These are phyloP conservation scores for Rehmannia glutinosa DNA, from an alignment of 257 asterid species.

Conservation along the genomic window DNA sequence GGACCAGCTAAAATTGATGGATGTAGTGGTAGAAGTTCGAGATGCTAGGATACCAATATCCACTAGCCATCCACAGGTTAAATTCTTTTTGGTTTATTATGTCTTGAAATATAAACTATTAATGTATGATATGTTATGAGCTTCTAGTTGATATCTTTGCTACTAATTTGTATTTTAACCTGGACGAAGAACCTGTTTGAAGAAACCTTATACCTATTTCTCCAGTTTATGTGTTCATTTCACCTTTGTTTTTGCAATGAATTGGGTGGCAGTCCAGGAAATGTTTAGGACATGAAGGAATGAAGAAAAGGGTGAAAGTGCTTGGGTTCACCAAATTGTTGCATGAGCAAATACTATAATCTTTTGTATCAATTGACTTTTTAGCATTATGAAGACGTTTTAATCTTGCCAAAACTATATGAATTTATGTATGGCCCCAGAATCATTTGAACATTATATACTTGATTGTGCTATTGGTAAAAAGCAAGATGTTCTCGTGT, in stretches of 20 bases:
- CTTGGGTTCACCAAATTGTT: neutral
- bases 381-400: neutral
- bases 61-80: conserved; percentile 86
- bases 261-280: too few relatives aligned
- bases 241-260: neutral
- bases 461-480: neutral
- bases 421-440: too few relatives aligned
- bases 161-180: too few relatives aligned
- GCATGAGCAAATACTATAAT: neutral
- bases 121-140: neutral
- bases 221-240: neutral
- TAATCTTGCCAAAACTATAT: too few relatives aligned
- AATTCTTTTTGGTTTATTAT: neutral
- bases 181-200: neutral
- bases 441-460: too few relatives aligned
- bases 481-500: neutral
- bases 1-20: conserved; percentile 93
- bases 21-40: conserved; percentile 95
- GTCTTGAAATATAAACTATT: neutral
- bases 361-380: neutral
- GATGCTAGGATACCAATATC: conserved; percentile 96
- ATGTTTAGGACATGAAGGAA: too few relatives aligned
- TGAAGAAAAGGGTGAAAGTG: neutral
- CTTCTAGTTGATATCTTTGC: conserved; percentile 14
- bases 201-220: neutral